Base-by-base conservation (phyloP, 108 stramenopile species). In the Nitzschia sp. region DNA sequence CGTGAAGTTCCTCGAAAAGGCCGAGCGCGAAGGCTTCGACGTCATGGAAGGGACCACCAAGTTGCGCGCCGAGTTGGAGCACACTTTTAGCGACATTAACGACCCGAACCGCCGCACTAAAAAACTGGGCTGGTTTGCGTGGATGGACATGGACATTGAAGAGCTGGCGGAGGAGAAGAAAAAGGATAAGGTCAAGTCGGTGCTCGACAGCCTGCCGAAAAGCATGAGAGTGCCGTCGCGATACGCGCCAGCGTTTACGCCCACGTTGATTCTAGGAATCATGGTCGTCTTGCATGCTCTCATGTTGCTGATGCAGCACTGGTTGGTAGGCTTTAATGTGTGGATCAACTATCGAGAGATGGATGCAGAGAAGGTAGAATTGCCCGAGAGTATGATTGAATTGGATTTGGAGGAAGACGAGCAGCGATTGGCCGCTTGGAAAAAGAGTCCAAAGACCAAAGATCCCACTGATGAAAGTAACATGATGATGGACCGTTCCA, bases 271-370 rank as follows among this genome's bases (percentile, higher is more conserved):
- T 32, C 64, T 87, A 13, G 91, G 95, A 15, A 70, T 96, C 1
- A 67, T 89, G 46, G 82, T 69, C 13, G 81, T 91, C 6, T 48
- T 97, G 35, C 94, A 98, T 79, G 82, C 91, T 33, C 78, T 98
- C 16, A 70, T 97, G 36, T 63, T 93, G 36, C 75, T 98, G 44
- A 71, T 96, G 82, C 96, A 97, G 75, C 80, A 92, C 68, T 98
- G 98, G 98, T 85, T 77, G 46, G 96, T 97, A n/a, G 75, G 61
- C 36, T 96, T 98, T 72, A 77, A 90, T 52, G 89, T 92, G 19
- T 84, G 89, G 83, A 80, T 97, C 50, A 93, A 96, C 67, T 97
- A 90, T 66, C 64, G 75, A 2, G 81, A 81, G 53, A 69, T 90
- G 0, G 75, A 88, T 31, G 77, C 66, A 3, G 80, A 77, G 25